A percentile compares a stretch with the other conserved stretches of the same genome.
phyloP scores from a whole-genome alignment of 108 stramenopile genomes.

The Skeletonema potamos region DNA sequence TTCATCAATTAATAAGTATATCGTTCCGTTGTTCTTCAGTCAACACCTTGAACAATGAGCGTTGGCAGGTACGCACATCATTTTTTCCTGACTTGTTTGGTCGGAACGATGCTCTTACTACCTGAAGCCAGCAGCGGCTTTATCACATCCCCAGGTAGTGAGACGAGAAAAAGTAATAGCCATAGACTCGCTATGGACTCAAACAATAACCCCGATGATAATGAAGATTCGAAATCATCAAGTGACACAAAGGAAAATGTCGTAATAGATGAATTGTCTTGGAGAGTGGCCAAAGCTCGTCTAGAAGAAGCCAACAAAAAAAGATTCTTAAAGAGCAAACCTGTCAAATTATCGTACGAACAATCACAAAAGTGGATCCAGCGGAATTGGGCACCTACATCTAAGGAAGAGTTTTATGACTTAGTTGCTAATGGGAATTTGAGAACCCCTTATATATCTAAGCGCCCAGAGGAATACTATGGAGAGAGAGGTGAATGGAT shows the following conservation, averaged over 20 bases:
- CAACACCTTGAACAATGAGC: too few relatives aligned
- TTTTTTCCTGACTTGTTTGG: not conserved
- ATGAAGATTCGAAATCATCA: not conserved
- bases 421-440: constrained; percentile 67
- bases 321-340: constrained; percentile 59
- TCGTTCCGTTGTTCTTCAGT: too few relatives aligned
- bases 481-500: constrained; percentile 66
- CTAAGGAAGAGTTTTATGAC: constrained; percentile 65
- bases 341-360: constrained; percentile 52
- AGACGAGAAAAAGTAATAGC: not conserved
- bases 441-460: constrained; percentile 70
- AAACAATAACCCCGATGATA: not conserved
- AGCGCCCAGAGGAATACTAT: constrained; percentile 80
- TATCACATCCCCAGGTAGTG: not conserved
- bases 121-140: not conserved
- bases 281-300: constrained; percentile 66
- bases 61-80: not conserved
- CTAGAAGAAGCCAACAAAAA: constrained; percentile 74
- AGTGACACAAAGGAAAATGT: constrained; percentile 11
- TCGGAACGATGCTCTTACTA: not conserved
- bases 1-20: too few relatives aligned
- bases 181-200: not conserved
- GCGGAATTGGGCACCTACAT: constrained; percentile 51
- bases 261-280: constrained; percentile 55
- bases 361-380: constrained; percentile 59